A percentile compares a stretch with the other conserved stretches of the same genome.
phyloP scores from a whole-genome alignment of 2,329 filamentous ascomycete genomes.

The Reticulascus tulasneorum region DNA sequence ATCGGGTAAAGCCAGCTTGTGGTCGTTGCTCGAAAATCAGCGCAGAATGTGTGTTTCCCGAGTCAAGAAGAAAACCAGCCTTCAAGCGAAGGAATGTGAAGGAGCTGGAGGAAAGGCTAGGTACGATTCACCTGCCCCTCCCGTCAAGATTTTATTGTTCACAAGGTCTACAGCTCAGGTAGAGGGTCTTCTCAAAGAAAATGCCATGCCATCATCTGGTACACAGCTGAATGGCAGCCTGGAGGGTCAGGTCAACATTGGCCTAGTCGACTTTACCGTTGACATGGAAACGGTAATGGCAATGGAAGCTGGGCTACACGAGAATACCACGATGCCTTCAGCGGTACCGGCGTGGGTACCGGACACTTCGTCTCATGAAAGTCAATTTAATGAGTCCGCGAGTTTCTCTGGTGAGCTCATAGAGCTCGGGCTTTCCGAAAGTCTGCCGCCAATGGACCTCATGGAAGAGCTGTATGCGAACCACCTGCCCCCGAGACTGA shows the following conservation, averaged over 20 bases:
- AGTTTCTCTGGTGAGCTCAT: constrained; percentile 50
- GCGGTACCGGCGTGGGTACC: background rate
- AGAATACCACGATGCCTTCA: background rate
- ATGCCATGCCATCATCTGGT: constrained; percentile 24
- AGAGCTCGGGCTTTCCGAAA: constrained; percentile 75
- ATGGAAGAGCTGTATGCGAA: constrained; percentile 73
- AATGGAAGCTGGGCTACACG: constrained; percentile 5
- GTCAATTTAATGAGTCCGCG: background rate
- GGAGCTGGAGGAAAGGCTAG: constrained; percentile 80
- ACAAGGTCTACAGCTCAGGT: constrained; percentile 63
- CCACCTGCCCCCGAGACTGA: background rate
- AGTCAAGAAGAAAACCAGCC: constrained; percentile 82
- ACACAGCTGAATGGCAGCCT: background rate
- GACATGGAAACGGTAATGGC: constrained; percentile 14
- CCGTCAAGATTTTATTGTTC: constrained; percentile 1
- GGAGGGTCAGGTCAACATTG: constrained; percentile 17
- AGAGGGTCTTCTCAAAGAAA: constrained; percentile 71
- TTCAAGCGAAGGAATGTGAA: constrained; percentile 88
- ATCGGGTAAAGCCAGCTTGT: constrained; percentile 75
- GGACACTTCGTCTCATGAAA: background rate
- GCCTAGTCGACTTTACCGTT: constrained; percentile 15
- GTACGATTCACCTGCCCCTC: constrained; percentile 40
- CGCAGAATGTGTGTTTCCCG: constrained; percentile 81
- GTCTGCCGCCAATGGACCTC: constrained; percentile 71
- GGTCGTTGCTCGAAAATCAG: constrained; percentile 72